phyloP scores from a whole-genome alignment of 768 basidiomycete genomes.

The Tricholomella constricta region DNA sequence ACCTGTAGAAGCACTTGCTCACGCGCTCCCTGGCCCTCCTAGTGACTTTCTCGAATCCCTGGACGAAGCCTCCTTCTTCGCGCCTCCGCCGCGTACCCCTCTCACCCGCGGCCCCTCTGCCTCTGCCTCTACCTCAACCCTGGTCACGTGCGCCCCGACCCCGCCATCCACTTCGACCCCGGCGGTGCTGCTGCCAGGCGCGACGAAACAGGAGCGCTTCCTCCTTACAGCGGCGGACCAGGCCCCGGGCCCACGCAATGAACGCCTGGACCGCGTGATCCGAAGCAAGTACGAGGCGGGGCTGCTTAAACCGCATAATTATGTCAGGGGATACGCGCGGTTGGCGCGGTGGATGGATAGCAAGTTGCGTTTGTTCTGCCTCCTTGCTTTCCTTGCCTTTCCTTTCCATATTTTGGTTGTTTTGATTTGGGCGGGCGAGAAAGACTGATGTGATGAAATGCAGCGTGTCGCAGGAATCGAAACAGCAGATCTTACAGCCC shows the following conservation, averaged over 20 bases:
- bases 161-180: no score
- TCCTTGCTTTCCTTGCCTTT: no score
- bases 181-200: conserved; percentile 73
- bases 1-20: conserved; percentile 1
- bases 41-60: conserved; percentile 90
- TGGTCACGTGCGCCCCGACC: no score
- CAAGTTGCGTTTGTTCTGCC: conserved; percentile 59
- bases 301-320: conserved; percentile 92
- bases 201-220: conserved; percentile 85
- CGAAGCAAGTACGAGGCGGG: conserved; percentile 97
- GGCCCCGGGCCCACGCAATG: conserved; percentile 85
- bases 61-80: conserved; percentile 81
- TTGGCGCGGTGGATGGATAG: conserved; percentile 94
- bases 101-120: no score
- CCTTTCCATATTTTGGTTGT: no score
- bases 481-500: conserved; percentile 89
- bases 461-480: conserved; percentile 87
- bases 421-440: no score
- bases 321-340: conserved; percentile 92
- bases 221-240: conserved; percentile 91
- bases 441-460: no score
- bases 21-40: conserved; percentile 3
- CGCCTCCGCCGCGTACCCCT: no score
- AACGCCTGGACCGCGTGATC: conserved; percentile 88
- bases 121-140: no score